Evolutionary conservation across 371 early-diverging fungal species (phyloP), one percentile per base, ranked within the genome.

Genomic region (Mucor lusitanicus): DNA sequence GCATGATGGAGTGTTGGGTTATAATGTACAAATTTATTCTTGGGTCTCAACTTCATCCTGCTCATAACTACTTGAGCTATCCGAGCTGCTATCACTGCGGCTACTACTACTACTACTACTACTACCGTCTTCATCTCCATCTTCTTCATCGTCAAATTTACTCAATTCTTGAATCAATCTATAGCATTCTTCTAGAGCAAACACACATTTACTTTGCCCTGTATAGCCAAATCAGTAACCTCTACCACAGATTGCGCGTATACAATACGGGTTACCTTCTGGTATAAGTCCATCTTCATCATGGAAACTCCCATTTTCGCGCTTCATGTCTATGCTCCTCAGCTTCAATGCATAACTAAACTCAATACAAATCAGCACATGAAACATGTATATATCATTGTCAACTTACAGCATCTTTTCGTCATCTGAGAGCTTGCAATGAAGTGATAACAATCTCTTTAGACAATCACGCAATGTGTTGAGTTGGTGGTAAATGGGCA

Each of bases 231-330:
- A 11, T 35, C 6, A 44, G 21, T 53, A 9, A 6, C 19, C 28
- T 9, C 6, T 17, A 6, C 35, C 27, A 15, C 27, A 21, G 8
- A 55, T 7, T 3, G 27, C 7, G 8, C 15, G 4, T 55, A 33
- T 25, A 33, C 30, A 33, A 8, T 19, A 9, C 72, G 89, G 90
- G 7, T 6, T 33, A 39, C 80, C 96, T 79, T 94, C 94, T 8
- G 94, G 94, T 21, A 93, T 83, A 55, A 88, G 83, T 55, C 90
- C 90, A 50, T 93, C 90, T 65, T 90, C 90, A 66, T 90, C 93
- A 61, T 91, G 77, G 66, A 95, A 96, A 67, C 90, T 91, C 46
- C 96, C 96, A 68, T 94, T 90, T 7, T 85, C 81, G n/a, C 94
- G 87, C 81, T 90, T 73, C 63, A 89, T 89, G 62, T 94, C 94